Evolutionary conservation across 306 rosid species (phyloP), one percentile per base, ranked within the genome.

Genomic region (Begonia loranthoides): DNA sequence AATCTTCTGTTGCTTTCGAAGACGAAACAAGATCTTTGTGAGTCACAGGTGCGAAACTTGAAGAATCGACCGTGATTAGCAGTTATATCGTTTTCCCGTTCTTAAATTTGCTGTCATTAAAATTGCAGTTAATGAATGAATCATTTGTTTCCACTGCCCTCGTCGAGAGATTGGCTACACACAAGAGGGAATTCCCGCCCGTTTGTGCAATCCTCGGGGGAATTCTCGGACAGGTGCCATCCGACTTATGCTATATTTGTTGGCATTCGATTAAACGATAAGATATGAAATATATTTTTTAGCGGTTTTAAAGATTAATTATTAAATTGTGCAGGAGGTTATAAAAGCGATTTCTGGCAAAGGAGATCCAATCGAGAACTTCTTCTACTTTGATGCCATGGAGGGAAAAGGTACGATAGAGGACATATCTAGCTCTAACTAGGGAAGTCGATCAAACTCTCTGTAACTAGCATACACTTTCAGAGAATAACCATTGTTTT

Each of bases 141-240:
- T 79, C 82, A 38, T 84, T 62, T 48, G 71, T 86, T 51, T 94
- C 96, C 11, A 76, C 80, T 64, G 43, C 54, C 16, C 82, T 92
- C 19, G 69, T 92, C 1, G 93, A 78, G 75, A 86, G 93, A 71
- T 56, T 83, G 79, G 79, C 83, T 38, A 50, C 80, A 2, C 57
- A 66, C 55, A 56, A 73, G 43, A 64, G 58, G 36, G 96, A 92
- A 67, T 92, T 86, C 60, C 99, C 99, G n/a, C 96, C 99, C 0
- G 94, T 92, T 67, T 83, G 96, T 69, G 94, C 96, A 52, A 63
- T 92, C 40, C 59, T 92, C 36, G 94, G 99, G 53, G 94, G 99
- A 13, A 80, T 92, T 64, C 94, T 92, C 49, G 96, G 94, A 58
- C 96, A 92, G 99, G 99, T 90, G 69, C 39, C 22, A 40, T 28